A percentile compares a stretch with the other conserved stretches of the same genome.
Evolutionary conservation across 2,329 filamentous ascomycete genomes (phyloP).

Genomic region (Colletotrichum acutatum): DNA sequence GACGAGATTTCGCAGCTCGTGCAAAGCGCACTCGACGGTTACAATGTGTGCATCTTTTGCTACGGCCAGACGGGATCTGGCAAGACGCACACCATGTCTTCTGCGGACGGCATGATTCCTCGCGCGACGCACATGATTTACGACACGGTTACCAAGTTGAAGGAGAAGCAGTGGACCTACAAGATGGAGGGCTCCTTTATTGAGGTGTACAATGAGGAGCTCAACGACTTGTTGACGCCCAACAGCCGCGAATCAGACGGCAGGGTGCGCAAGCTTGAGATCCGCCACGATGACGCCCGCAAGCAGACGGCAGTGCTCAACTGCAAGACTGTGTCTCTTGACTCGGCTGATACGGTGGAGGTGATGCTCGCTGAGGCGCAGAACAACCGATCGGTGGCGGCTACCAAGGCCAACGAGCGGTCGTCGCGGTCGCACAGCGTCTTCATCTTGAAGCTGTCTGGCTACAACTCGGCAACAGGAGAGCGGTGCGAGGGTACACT

Average conservation of each 20-base stretch:
- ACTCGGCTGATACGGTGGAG: slow-evolving; percentile 84
- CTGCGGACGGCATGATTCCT: slow-evolving; percentile 92
- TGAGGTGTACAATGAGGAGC: slow-evolving; percentile 97
- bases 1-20: slow-evolving; percentile 97
- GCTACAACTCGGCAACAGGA: slow-evolving; percentile 78
- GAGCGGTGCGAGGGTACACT: slow-evolving; percentile 92
- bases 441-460: slow-evolving; percentile 85
- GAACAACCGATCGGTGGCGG: slow-evolving; percentile 89
- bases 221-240: slow-evolving; percentile 83
- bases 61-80: slow-evolving; percentile 98
- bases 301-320: slow-evolving; percentile 87
- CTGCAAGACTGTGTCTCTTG: slow-evolving; percentile 79
- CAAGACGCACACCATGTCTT: slow-evolving; percentile 97
- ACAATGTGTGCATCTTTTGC: slow-evolving; percentile 99
- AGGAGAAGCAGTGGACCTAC: slow-evolving; percentile 94
- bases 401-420: slow-evolving; percentile 96
- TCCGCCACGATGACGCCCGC: slow-evolving; percentile 84
- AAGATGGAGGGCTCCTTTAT: slow-evolving; percentile 95
- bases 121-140: slow-evolving; percentile 94
- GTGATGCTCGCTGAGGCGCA: slow-evolving; percentile 82
- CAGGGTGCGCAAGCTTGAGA: slow-evolving; percentile 84
- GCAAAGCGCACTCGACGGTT: slow-evolving; percentile 94
- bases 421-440: slow-evolving; percentile 96
- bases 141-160: slow-evolving; percentile 82
- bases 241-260: slow-evolving; percentile 72